Base-by-base conservation (phyloP, 2,329 filamentous ascomycete genomes). In the Sporothrix dimorphospora region DNA sequence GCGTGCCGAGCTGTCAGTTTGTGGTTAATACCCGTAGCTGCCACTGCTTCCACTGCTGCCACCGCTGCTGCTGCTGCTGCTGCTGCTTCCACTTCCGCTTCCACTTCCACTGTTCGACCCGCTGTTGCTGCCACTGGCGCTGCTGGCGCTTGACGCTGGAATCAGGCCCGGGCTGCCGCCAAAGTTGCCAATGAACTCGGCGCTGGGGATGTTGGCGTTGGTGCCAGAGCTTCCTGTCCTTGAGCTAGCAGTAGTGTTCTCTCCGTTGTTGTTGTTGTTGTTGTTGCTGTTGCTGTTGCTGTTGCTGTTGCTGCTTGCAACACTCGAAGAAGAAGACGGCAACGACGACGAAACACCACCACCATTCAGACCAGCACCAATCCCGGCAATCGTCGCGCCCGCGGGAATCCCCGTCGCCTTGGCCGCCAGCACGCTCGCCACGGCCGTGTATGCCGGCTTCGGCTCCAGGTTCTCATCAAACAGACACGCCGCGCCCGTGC, bases 361-460 rank as follows among this genome's bases (percentile, higher is more conserved):
- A 40, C 40, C 63, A n/a, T 42, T 66, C 42, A 66, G 21, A 9
- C 63, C 63, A 49, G 63, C 42, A n/a, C 69, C 69, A n/a, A 71
- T 51, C 0, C 69, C 57, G 4, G 69, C 69, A 27, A 71, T 71
- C 12, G 57, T 53, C 3, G 69, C 69, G 5, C 69, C 55, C 19
- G 69, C 42, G 19, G 69, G 69, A 47, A 65, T 14, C 7, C 69
- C 69, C 4, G 69, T 65, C 30, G 69, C 69, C 57, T 53, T 53
- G 30, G 71, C 74, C 9, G 72, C 69, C 73, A 79, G 72, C 6
- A 79, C 69, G 40, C 80, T 72, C 57, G 53, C 53, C 19, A 84
- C 80, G 27, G 79, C 80, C 21, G 77, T 79, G 76, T 83, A 84
- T 0, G 82, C 82, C 0, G 79, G 78, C 78, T 84, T 84, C 77